Percentiles rank a stretch among this genome's conserved stretches.
Conservation (phyloP, 2,329 filamentous ascomycete genomes). For the Calonectria henricotiae region DNA sequence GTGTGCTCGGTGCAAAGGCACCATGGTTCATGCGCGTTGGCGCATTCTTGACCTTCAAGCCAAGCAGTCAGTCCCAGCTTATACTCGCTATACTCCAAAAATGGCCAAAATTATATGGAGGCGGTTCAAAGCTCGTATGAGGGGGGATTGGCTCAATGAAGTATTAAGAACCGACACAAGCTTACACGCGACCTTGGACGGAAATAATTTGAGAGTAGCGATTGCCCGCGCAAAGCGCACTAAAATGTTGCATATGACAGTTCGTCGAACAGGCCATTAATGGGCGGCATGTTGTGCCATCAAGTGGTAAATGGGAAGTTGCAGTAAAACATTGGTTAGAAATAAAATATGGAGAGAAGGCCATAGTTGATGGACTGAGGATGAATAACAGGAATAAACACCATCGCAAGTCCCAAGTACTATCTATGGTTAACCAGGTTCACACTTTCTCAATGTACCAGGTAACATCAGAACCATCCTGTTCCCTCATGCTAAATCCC, state of each 20-base stretch:
- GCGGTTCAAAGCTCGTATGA: background rate
- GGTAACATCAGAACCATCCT: background rate
- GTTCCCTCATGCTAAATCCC: background rate
- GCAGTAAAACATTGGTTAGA: no score
- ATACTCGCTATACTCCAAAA: background rate
- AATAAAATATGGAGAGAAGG: no score
- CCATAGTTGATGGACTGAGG: no score
- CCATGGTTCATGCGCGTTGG: no score
- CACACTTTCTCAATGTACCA: constrained; percentile 17
- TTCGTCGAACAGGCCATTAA: background rate
- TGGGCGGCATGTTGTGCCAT: background rate
- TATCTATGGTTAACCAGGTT: background rate
- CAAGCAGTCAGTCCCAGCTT: no score
- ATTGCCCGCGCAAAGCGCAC: background rate
- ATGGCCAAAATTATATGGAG: background rate
- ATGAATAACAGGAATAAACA: no score
- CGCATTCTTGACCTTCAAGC: no score
- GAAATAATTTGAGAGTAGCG: background rate
- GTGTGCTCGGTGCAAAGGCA: no score
- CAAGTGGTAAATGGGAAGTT: no score
- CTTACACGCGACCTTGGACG: background rate
- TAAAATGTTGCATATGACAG: background rate
- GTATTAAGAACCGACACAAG: background rate
- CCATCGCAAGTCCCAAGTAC: no score
- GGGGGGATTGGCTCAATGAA: background rate